Evolutionary conservation across 768 basidiomycete species (phyloP), one percentile per base, ranked within the genome.

Genomic region (Tulasnella calospora): DNA sequence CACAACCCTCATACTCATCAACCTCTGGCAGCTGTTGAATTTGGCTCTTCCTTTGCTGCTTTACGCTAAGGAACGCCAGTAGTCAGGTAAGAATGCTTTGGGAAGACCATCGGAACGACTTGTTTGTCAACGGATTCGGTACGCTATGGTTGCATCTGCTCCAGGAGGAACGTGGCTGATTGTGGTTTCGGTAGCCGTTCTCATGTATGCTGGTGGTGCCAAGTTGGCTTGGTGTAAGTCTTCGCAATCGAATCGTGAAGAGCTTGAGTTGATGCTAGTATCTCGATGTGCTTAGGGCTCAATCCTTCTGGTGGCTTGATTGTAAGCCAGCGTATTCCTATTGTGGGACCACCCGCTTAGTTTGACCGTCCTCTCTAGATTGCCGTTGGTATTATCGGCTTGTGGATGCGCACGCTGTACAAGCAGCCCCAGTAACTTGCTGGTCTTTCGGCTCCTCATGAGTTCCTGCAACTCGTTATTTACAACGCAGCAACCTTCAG

Each of bases 61-160:
- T 86, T 82, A 88, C 93, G 3, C 87, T 97, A 69, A 90, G 94
- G 38, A 88, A 88, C 41, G 90, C 89, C 80, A 95, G 93, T 7
- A 96, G 94, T 81, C 98, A 99, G 84, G 97, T 99, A 2, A 89
- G 90, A 70, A 90, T 98, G n/a, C 88, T 98, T 38, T 98, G 95
- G 95, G 94, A 98, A 84, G 97, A 99, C 83, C 96, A 98, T 81
- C 88, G 96, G 81, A 98, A 96, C 82, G 97, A 97, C 82, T 83
- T 95, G n/a, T 93, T 90, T 83, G 90, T 95, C 83, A 95, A 95
- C 82, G 86, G 88, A 35, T 92, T 93, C 79, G 92, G 92, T 92
- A 79, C 44, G 87, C 77, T 3, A 19, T 0, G 57, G 38, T 44
- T 78, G 23, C 36, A 41, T 47, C 40, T 71, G 80, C 61, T 80